These are phyloP conservation scores for Coprinopsis marcescibilis DNA, from an alignment of 768 basidiomycete genomes.

Conservation along the genomic window DNA sequence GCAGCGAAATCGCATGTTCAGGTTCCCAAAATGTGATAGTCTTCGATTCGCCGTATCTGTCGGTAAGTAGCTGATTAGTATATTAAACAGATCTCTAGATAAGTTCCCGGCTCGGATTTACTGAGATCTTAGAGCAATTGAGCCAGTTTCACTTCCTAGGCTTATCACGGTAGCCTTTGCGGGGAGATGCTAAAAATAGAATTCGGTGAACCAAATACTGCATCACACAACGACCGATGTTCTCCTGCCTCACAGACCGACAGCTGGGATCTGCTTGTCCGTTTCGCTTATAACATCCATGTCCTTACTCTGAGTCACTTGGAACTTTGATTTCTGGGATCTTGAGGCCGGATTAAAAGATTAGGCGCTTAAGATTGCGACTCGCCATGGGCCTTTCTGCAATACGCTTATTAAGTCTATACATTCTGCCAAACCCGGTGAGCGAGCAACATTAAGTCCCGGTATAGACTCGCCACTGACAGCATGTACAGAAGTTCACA, in stretches of 20 bases:
- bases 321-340: neutral
- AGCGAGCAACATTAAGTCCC: neutral
- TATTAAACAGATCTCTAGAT: no score
- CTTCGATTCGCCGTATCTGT: no score
- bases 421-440: constrained; percentile 10
- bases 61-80: no score
- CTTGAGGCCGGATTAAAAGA: constrained; percentile 22
- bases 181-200: constrained; percentile 7
- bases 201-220: constrained; percentile 1
- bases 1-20: no score
- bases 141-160: no score
- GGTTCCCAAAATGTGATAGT: no score
- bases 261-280: neutral
- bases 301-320: neutral
- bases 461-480: neutral
- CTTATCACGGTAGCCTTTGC: no score
- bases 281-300: neutral
- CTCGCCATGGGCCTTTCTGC: constrained; percentile 19
- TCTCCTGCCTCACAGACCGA: neutral
- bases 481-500: neutral
- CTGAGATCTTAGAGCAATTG: no score
- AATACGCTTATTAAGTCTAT: constrained; percentile 7
- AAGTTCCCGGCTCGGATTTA: no score
- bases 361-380: constrained; percentile 37
- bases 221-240: neutral